These are phyloP conservation scores for Umbelopsis vinacea DNA, from an alignment of 192 early-diverging fungal species.

Conservation along the genomic window DNA sequence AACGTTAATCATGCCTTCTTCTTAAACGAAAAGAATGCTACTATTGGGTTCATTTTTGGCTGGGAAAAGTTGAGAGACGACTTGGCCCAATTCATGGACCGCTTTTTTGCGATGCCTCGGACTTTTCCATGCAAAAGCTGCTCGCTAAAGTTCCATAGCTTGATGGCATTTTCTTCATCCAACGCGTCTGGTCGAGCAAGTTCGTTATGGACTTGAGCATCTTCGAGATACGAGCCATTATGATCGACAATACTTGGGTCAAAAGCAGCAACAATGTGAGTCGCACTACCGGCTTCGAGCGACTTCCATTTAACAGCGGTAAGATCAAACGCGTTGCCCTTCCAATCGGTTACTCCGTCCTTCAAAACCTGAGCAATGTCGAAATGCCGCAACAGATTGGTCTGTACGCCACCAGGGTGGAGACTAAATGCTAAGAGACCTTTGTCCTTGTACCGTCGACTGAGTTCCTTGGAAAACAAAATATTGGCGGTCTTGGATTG, in stretches of 20 bases:
- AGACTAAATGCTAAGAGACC: conserved; percentile 20
- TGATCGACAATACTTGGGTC: conserved; percentile 2
- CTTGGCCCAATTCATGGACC: too few relatives aligned
- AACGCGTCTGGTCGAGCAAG: conserved; percentile 8
- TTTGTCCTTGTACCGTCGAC: conserved; percentile 3
- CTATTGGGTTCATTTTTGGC: too few relatives aligned
- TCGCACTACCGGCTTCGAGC: not conserved
- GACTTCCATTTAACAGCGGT: conserved; percentile 15
- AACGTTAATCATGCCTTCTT: too few relatives aligned
- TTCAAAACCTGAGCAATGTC: conserved; percentile 8
- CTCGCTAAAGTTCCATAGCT: conserved; percentile 9
- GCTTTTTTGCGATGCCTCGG: not conserved
- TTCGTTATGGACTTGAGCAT: not conserved
- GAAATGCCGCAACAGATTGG: conserved; percentile 11
- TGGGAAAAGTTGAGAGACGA: too few relatives aligned
- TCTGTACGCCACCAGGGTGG: conserved; percentile 13
- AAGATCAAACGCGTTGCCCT: conserved; percentile 1
- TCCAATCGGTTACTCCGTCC: conserved; percentile 4
- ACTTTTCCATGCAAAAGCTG: not conserved
- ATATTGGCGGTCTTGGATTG: conserved; percentile 59
- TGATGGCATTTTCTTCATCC: not conserved
- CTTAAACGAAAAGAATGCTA: too few relatives aligned
- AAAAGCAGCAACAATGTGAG: conserved; percentile 14
- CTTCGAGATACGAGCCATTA: conserved; percentile 6
- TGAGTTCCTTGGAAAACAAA: conserved; percentile 44